Evolutionary conservation across 2,329 filamentous ascomycete genomes (phyloP), one percentile per base, ranked within the genome.

Genomic region (Hyphodiscus sp.): DNA sequence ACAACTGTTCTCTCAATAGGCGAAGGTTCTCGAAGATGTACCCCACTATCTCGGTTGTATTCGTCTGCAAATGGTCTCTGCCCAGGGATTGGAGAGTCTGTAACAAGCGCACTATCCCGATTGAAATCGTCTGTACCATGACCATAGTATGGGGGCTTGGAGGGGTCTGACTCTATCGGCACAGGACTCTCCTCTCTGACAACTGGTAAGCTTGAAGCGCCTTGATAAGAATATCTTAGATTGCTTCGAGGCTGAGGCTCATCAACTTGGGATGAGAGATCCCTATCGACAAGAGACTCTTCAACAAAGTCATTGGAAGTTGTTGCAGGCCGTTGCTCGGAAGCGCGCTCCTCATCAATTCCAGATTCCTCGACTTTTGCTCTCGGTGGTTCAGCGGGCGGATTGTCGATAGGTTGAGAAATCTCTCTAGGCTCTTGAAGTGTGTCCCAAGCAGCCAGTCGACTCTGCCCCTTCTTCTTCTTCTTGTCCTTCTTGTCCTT

Each of bases 21-120:
- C 5, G 65, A 65, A 23, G 69, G 72, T 42, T 80, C 77, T 20
- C 73, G 74, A 44, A 81, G 69, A 59, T 82, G 76, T 29, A 82
- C 75, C 23, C 78, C 80, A 65, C 81, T 83, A 61, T 84, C 80
- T 44, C 65, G 61, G 50, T 65, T 51, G 44, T 61, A 57, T 43
- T 66, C 63, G 26, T 64, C 58, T 23, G 58, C 26, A 47, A 64
- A 65, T 11, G 41, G 45, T 49, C 45, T 54, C 52, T 64, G 73
- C 51, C 65, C 67, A 49, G 69, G 68, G 41, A 70, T 69, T 15
- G 78, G 73, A 2, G 77, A 76, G 45, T 72, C 75, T 5, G 73
- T 66, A 20, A 70, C 69, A 57, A 79, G 73, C 0, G 74, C 77
- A 56, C 77, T 79, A 59, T 81, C 78, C 43, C 77, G 68, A 60